Percentiles rank a stretch among this genome's conserved stretches.
These are phyloP conservation scores for Boletellus deceptivus DNA, from an alignment of 1,284 basidiomycete species.

Conservation along the genomic window DNA sequence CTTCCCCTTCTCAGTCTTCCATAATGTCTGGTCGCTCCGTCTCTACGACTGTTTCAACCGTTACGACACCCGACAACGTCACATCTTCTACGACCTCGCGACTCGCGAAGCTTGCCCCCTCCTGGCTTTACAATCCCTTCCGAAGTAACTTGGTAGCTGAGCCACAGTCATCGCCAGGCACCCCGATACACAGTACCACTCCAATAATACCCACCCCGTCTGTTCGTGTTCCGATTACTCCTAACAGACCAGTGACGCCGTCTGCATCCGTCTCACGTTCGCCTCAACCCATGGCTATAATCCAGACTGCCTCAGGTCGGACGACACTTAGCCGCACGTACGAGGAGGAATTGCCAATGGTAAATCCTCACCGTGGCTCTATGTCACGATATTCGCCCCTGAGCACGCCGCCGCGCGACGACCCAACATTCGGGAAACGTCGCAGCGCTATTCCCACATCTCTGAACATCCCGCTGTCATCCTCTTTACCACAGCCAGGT, in stretches of 20 bases:
- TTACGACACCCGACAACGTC: conserved; percentile 6
- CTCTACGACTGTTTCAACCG: conserved; percentile 29
- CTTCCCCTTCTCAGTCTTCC: conserved; percentile 72
- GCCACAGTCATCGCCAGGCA: conserved; percentile 48
- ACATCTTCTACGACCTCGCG: conserved; percentile 35
- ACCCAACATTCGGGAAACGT: conserved; percentile 52
- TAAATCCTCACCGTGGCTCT: conserved; percentile 42
- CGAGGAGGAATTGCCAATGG: conserved; percentile 51
- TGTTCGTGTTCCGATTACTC: conserved; percentile 30
- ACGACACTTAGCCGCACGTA: conserved; percentile 47
- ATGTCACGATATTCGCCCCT: conserved; percentile 58
- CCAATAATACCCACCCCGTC: conserved; percentile 31
- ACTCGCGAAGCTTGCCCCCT: conserved; percentile 60
- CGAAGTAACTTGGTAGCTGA: conserved; percentile 54
- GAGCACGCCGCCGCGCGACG: conserved; percentile 66
- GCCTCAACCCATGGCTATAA: conserved; percentile 57
- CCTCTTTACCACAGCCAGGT: conserved; percentile 48
- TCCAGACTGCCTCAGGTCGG: conserved; percentile 40
- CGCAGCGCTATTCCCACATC: conserved; percentile 46
- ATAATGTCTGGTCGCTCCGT: conserved; percentile 48
- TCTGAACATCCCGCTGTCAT: conserved; percentile 43
- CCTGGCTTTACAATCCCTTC: conserved; percentile 77
- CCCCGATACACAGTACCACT: conserved; percentile 38
- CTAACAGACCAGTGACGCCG: conserved; percentile 28
- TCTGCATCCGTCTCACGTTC: conserved; percentile 34